Percentiles rank a stretch among this genome's conserved stretches.
Conservation (phyloP, 2,329 filamentous ascomycete genomes). For the Trichoderma guizhouense region DNA sequence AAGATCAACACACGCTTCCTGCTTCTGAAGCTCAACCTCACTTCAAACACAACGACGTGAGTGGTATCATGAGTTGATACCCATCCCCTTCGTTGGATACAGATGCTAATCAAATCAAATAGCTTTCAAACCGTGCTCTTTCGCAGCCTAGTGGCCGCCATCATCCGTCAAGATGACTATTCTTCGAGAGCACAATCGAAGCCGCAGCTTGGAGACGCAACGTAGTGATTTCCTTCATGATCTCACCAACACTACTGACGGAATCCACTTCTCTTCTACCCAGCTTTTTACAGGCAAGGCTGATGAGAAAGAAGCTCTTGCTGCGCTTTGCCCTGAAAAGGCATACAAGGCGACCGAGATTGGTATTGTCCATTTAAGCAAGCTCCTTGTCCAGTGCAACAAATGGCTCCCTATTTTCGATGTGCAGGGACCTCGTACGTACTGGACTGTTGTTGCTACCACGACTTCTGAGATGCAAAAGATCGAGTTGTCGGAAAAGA, state of each 20-base stretch:
- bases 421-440: not conserved
- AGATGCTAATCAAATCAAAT: not conserved
- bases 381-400: constrained; percentile 13
- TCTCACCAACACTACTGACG: constrained; percentile 12
- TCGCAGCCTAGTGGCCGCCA: not conserved
- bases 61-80: not conserved
- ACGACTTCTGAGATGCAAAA: not conserved
- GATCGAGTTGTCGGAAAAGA: not conserved
- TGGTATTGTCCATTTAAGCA: not conserved
- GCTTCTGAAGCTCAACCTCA: not conserved
- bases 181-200: not conserved
- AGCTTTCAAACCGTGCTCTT: not conserved
- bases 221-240: constrained; percentile 1
- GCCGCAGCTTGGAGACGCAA: constrained; percentile 14
- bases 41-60: not conserved
- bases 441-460: not conserved
- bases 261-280: not conserved
- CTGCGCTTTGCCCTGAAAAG: constrained; percentile 3
- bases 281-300: not conserved
- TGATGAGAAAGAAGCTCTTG: not conserved
- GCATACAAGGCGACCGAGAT: not conserved
- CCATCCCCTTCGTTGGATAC: not conserved
- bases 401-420: not conserved
- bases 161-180: not conserved
- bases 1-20: not conserved